These are phyloP conservation scores for Dicorynia guianensis DNA, from an alignment of 306 rosid genomes.

Conservation along the genomic window DNA sequence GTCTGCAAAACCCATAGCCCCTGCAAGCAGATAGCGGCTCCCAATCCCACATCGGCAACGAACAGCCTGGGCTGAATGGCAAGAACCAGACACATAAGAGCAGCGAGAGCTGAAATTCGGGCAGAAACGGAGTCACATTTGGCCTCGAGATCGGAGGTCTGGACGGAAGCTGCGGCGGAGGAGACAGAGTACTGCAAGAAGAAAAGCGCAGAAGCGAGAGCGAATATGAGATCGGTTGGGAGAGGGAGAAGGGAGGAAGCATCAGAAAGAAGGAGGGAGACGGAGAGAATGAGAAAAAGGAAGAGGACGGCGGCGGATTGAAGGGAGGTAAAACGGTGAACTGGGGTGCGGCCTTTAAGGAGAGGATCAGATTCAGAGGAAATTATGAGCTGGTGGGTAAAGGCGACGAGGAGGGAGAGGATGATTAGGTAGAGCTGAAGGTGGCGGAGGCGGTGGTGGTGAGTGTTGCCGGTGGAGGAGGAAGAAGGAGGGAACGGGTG, in stretches of 20 bases:
- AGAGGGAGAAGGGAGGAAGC: constrained; percentile 56
- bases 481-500: constrained; percentile 62
- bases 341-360: constrained; percentile 81
- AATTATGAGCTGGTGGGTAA: constrained; percentile 59
- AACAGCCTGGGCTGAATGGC: constrained; percentile 72
- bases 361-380: constrained; percentile 75
- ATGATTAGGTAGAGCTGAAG: constrained; percentile 64
- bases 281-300: constrained; percentile 71
- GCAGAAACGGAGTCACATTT: constrained; percentile 74
- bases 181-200: constrained; percentile 65
- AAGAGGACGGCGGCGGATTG: constrained; percentile 70
- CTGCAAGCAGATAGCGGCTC: constrained; percentile 66
- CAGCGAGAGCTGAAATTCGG: constrained; percentile 54
- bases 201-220: constrained; percentile 71
- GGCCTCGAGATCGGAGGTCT: constrained; percentile 76
- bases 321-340: constrained; percentile 79
- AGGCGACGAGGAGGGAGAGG: constrained; percentile 56
- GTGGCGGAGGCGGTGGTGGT: constrained; percentile 53
- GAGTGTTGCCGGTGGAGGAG: constrained; percentile 28
- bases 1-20: constrained; percentile 88
- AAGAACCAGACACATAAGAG: constrained; percentile 60
- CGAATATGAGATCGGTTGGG: constrained; percentile 71
- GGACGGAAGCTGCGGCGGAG: constrained; percentile 61
- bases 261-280: constrained; percentile 71
- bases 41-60: constrained; percentile 70